Evolutionary conservation across 768 basidiomycete genomes (phyloP).

Genomic region (Mycena leptocephala): DNA sequence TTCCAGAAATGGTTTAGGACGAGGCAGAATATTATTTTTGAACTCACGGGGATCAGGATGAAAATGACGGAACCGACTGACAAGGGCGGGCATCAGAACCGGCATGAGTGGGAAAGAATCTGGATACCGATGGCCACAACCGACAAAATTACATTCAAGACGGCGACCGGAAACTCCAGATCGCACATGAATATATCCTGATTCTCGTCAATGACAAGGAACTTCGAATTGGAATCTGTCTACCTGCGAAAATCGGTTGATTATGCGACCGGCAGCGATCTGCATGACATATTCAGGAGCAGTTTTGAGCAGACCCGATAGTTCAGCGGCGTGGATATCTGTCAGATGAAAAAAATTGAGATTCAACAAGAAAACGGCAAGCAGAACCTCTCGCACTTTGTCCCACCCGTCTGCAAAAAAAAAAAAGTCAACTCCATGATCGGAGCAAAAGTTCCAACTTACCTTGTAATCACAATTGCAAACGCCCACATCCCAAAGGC

Average conservation of each 20-base stretch:
- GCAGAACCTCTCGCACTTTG: neutral
- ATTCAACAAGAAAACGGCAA: neutral
- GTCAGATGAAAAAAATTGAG: neutral
- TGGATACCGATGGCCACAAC: neutral
- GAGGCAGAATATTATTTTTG: neutral
- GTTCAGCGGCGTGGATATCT: constrained; percentile 3
- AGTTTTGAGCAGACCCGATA: neutral
- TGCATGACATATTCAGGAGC: neutral
- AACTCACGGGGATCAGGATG: constrained; percentile 15
- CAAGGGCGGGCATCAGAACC: neutral
- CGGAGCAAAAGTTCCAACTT: neutral
- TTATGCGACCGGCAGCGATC: neutral
- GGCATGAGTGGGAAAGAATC: neutral
- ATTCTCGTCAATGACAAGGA: neutral
- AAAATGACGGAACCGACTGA: constrained; percentile 17
- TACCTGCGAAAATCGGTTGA: constrained; percentile 26
- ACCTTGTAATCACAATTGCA: neutral
- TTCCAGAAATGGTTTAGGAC: neutral
- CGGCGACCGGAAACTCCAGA: constrained; percentile 7
- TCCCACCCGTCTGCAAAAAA: neutral
- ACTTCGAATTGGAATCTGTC: neutral
- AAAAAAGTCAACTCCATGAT: neutral
- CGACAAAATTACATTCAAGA: constrained; percentile 3
- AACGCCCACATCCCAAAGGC: neutral
- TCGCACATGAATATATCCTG: constrained; percentile 32